phyloP scores from a whole-genome alignment of 208 protist genomes.

The Trypanosoma vivax region DNA sequence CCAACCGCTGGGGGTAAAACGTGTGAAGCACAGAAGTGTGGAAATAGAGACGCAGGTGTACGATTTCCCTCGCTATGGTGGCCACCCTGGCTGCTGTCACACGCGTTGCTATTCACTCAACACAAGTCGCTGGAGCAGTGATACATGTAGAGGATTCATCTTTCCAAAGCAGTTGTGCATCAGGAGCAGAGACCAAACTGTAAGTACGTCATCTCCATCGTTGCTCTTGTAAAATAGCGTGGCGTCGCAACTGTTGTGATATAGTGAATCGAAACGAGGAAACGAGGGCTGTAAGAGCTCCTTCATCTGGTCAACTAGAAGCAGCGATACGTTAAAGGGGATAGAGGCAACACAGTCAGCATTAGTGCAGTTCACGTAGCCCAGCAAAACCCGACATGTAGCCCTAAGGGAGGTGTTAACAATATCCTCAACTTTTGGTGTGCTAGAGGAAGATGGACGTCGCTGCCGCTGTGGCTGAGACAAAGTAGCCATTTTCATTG shows the following conservation, averaged over 20 bases:
- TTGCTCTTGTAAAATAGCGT: not conserved
- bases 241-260: not conserved
- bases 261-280: not conserved
- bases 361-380: slow-evolving; percentile 3
- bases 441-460: not conserved
- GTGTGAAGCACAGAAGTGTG: too few species aligned
- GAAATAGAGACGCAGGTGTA: too few species aligned
- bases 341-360: slow-evolving; percentile 3
- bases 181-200: slow-evolving; percentile 19
- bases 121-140: slow-evolving; percentile 15
- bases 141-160: slow-evolving; percentile 23
- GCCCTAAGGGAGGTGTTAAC: slow-evolving; percentile 12
- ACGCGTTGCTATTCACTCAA: not conserved
- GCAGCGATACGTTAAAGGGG: slow-evolving; percentile 31
- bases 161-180: slow-evolving; percentile 10
- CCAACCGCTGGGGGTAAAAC: too few species aligned
- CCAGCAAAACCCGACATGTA: slow-evolving; percentile 13
- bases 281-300: not conserved
- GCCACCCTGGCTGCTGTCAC: too few species aligned
- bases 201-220: slow-evolving; percentile 11
- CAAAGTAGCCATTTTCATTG: slow-evolving; percentile 9
- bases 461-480: not conserved
- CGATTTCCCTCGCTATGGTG: too few species aligned
- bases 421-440: slow-evolving; percentile 13
- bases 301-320: slow-evolving; percentile 52